Conservation (phyloP, 306 rosid genomes). For the Prinsepia uniflora region DNA sequence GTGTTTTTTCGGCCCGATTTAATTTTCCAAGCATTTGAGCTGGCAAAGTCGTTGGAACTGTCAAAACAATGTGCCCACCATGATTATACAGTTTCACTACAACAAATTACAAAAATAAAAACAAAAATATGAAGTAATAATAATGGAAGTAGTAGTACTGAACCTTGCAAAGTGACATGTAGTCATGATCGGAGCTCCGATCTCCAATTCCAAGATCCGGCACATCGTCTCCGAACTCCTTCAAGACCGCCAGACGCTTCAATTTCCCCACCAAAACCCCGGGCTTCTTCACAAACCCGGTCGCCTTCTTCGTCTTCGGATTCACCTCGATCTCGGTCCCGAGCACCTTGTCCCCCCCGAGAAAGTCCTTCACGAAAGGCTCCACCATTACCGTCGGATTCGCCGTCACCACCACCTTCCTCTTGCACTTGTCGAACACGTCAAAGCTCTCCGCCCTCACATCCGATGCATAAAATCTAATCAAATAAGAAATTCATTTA, state of each 20-base stretch:
- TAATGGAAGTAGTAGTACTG: not conserved
- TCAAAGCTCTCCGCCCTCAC: slow-evolving; percentile 86
- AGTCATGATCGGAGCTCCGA: slow-evolving; percentile 77
- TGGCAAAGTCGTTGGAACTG: slow-evolving; percentile 38
- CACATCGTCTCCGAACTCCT: slow-evolving; percentile 67
- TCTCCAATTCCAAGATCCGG: slow-evolving; percentile 91
- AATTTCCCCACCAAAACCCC: slow-evolving; percentile 78
- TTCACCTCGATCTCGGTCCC: slow-evolving; percentile 93
- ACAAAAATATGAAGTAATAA: not conserved
- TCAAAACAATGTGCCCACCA: slow-evolving; percentile 44
- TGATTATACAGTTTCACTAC: not conserved
- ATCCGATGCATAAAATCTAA: slow-evolving; percentile 87
- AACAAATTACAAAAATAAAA: not conserved
- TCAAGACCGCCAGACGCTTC: slow-evolving; percentile 59
- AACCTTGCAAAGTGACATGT: slow-evolving; percentile 96
- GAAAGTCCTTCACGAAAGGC: slow-evolving; percentile 75
- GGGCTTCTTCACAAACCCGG: slow-evolving; percentile 89
- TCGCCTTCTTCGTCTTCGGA: slow-evolving; percentile 90
- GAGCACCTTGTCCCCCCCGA: slow-evolving; percentile 81
- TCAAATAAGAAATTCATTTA: not conserved
- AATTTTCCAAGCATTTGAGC: slow-evolving; percentile 3
- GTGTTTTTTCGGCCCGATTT: no score
- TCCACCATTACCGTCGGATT: slow-evolving; percentile 95
- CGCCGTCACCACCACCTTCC: slow-evolving; percentile 91
- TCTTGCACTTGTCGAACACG: slow-evolving; percentile 72